Base-by-base conservation (phyloP, 2,329 filamentous ascomycete species). In the Hypoxylon sp. region DNA sequence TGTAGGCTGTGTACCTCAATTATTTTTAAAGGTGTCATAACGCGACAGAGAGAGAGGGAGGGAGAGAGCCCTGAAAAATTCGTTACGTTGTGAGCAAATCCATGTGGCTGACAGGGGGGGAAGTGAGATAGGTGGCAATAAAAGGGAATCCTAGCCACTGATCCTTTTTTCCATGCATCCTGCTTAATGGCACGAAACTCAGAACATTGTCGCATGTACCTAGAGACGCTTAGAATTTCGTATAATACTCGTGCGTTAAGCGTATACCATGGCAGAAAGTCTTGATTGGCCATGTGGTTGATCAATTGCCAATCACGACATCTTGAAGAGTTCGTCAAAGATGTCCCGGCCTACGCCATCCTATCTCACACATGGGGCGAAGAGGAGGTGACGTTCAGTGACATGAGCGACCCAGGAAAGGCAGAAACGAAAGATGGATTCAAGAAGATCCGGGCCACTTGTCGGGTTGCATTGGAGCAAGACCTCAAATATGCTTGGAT, bases 281-380 rank as follows among this genome's bases (percentile, higher is more conserved):
- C n/a, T 29, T 42, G 22, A 24, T 31, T 33, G 42, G 62, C 24
- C 42, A 73, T 74, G 72, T 48, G 69, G 48, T 68, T 74, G 39
- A 68, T 74, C 29, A 70, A 73, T 48, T 72, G 67, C 52, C 50
- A 47, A 13, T 71, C 64, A 19, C 51, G 66, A 9, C 19, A 56
- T 19, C 65, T 74, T 24, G 70, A 70, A 37, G 71, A 72, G 42
- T 74, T 73, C 53, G 60, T 72, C 14, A 37, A 69, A 17, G 44
- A 70, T 50, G 58, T 67, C 3, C 72, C 73, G 1, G 37, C 57
- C 10, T 75, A 74, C 46, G 73, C 71, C 6, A 70, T 75, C n/a
- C 60, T 73, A 5, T 74, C 72, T 3, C 71, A 74, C 31, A 72
- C 67, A 1, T 74, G 72, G 72, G 68, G 64, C 2, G 44, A 65